A percentile compares a stretch with the other conserved stretches of the same genome.
Evolutionary conservation across 805 yeast species (phyloP).

Genomic region (Candida golubevii): DNA sequence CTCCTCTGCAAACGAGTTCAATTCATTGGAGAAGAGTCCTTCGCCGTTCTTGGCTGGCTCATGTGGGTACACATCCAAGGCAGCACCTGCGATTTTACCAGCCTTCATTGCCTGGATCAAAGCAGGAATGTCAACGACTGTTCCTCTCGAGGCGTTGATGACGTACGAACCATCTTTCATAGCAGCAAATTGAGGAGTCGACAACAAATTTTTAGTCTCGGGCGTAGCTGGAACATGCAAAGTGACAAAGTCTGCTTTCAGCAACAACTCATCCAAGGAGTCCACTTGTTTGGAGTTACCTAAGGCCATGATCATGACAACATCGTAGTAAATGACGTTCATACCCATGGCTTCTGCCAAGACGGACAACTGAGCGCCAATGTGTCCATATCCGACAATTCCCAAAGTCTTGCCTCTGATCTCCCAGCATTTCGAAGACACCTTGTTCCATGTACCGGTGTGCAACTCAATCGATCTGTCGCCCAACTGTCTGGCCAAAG

Average conservation of each 20-base stretch:
- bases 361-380: conserved; percentile 95
- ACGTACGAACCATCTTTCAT: conserved; percentile 96
- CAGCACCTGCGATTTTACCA: conserved; percentile 95
- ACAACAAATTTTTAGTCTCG: conserved; percentile 86
- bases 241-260: conserved; percentile 81
- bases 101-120: conserved; percentile 85
- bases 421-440: conserved; percentile 94
- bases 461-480: conserved; percentile 96
- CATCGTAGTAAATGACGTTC: conserved; percentile 93
- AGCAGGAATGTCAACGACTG: conserved; percentile 95
- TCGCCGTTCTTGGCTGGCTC: conserved; percentile 98
- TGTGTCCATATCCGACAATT: conserved; percentile 96
- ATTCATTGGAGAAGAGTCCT: conserved; percentile 61
- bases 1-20: conserved; percentile 83
- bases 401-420: conserved; percentile 98
- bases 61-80: conserved; percentile 91
- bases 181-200: conserved; percentile 86
- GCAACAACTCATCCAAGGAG: conserved; percentile 76
- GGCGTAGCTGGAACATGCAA: conserved; percentile 93
- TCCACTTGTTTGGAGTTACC: conserved; percentile 95
- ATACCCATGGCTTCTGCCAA: conserved; percentile 97
- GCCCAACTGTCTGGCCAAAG: conserved; percentile 93
- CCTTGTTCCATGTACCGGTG: conserved; percentile 97
- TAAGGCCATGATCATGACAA: conserved; percentile 86
- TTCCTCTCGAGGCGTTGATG: conserved; percentile 95